Conservation (phyloP, 2,329 filamentous ascomycete species). For the Zopfia rhizophila region DNA sequence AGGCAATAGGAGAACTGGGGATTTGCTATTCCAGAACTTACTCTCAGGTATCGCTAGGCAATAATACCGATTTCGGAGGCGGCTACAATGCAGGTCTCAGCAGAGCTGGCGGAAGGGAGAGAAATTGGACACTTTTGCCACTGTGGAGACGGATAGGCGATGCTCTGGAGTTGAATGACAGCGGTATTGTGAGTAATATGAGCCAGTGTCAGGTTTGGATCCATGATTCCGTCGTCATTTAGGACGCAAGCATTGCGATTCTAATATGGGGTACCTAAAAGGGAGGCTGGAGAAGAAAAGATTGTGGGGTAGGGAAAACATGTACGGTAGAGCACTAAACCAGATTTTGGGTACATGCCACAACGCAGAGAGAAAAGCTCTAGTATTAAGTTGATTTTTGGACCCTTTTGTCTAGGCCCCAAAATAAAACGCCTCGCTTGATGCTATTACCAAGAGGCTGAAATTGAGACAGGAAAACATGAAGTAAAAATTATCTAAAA, state of each 20-base stretch:
- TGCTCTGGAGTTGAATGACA: slow-evolving; percentile 37
- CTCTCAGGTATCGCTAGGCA: slow-evolving; percentile 32
- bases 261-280: too few species aligned
- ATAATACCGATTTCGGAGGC: slow-evolving; percentile 37
- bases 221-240: slow-evolving; percentile 49
- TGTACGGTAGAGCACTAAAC: too few species aligned
- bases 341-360: too few species aligned
- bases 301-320: too few species aligned
- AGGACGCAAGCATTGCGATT: slow-evolving; percentile 48
- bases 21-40: slow-evolving; percentile 39
- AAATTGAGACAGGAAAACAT: too few species aligned
- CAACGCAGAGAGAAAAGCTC: too few species aligned
- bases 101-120: slow-evolving; percentile 31
- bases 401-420: too few species aligned
- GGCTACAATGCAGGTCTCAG: slow-evolving; percentile 37
- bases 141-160: slow-evolving; percentile 42
- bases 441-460: too few species aligned
- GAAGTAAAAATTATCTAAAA: too few species aligned
- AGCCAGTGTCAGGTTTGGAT: slow-evolving; percentile 39
- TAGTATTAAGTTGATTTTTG: too few species aligned
- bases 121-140: slow-evolving; percentile 34
- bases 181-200: slow-evolving; percentile 44
- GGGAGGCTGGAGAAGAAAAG: too few species aligned
- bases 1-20: slow-evolving; percentile 46
- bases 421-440: too few species aligned